phyloP scores from a whole-genome alignment of 1,139 yeast species.

The Suhomyces chickasaworum region DNA sequence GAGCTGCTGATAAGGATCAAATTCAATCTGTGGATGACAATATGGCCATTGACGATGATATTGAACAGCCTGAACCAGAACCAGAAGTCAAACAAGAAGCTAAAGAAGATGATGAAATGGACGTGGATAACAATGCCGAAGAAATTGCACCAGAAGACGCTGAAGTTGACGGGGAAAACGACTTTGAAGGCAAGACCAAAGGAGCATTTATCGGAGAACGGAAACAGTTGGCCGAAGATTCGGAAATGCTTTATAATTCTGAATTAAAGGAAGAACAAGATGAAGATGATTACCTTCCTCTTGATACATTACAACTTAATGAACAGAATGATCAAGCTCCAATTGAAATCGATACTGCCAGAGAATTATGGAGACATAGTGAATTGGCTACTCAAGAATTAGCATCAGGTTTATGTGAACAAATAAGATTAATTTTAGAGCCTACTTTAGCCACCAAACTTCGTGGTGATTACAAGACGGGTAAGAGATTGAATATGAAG shows the following conservation, averaged over 20 bases:
- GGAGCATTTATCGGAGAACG: constrained; percentile 57
- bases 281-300: constrained; percentile 32
- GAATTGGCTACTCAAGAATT: constrained; percentile 84
- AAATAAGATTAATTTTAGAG: constrained; percentile 85
- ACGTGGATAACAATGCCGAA: constrained; percentile 26
- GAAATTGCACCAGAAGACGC: constrained; percentile 25
- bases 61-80: constrained; percentile 21
- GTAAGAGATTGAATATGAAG: constrained; percentile 96
- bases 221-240: constrained; percentile 32
- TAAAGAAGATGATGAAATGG: constrained; percentile 23
- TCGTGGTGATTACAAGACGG: constrained; percentile 95
- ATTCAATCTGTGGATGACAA: constrained; percentile 77
- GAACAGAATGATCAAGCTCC: constrained; percentile 38
- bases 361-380: constrained; percentile 78
- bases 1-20: constrained; percentile 84
- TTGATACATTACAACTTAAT: constrained; percentile 29
- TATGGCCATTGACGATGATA: constrained; percentile 80
- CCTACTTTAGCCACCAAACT: constrained; percentile 95
- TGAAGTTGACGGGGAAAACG: constrained; percentile 39
- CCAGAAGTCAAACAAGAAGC: constrained; percentile 22
- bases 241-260: constrained; percentile 23
- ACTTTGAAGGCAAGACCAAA: constrained; percentile 54
- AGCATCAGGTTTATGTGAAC: constrained; percentile 88
- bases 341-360: constrained; percentile 63
- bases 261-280: constrained; percentile 31